phyloP scores from a whole-genome alignment of 371 early-diverging fungal species.

The Circinella minor region DNA sequence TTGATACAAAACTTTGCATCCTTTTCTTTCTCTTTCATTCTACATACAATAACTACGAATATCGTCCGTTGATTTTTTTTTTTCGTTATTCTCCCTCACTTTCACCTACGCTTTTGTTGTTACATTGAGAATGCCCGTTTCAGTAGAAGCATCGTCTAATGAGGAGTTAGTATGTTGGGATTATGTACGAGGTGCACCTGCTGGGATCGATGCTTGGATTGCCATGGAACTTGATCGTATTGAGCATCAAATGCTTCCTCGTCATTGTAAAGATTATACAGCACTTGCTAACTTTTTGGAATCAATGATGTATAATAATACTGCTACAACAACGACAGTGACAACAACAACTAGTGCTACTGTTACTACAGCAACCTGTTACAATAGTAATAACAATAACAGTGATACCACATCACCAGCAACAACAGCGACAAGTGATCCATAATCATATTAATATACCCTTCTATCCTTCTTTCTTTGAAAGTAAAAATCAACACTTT shows the following conservation, averaged over 20 bases:
- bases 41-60: not conserved
- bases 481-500: too few relatives aligned
- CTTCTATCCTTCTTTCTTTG: too few relatives aligned
- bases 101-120: not conserved
- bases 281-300: constrained; percentile 1
- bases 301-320: not conserved
- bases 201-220: constrained; percentile 10
- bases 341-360: not conserved
- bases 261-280: constrained; percentile 13
- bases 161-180: not conserved
- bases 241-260: constrained; percentile 3
- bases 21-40: not conserved
- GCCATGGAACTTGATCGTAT: constrained; percentile 12
- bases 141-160: not conserved
- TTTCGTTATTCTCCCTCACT: not conserved
- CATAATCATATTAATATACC: too few relatives aligned
- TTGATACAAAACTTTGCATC: not conserved
- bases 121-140: not conserved
- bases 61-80: not conserved
- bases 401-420: not conserved
- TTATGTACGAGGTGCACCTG: not conserved
- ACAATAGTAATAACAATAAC: not conserved
- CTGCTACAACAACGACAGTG: too few relatives aligned
- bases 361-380: not conserved
- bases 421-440: too few relatives aligned